Base-by-base conservation (phyloP, 179 eudicot species). In the Pouteria campechiana region DNA sequence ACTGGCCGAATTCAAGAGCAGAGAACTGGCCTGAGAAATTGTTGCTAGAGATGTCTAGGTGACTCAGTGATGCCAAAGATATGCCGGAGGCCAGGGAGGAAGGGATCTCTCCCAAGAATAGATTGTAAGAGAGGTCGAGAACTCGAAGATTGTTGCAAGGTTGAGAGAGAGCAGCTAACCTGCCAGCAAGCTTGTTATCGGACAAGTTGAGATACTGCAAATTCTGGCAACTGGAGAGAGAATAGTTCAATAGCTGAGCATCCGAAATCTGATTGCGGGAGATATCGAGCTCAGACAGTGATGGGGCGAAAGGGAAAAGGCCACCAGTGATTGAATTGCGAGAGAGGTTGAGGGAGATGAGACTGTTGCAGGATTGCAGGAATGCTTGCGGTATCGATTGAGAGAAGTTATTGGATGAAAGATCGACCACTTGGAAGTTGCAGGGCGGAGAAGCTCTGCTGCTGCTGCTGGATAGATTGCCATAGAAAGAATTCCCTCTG, bases 31-130 rank as follows among this genome's bases (percentile, higher is more conserved):
- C 67, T 12, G 64, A 65, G 44, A 74, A 58, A 58, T 65, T 69
- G 35, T 74, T 74, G 46, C 44, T 31, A 1, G 79, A 68, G 22
- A 73, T 52, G 55, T 73, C 72, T 10, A 72, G 54, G 24, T 32
- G 4, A 13, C 32, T 35, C 25, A 68, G 47, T 23, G 40, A 32
- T 0, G 23, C 24, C 19, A 41, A 3, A 7, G 42, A 37, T n/a
- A n/a, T n/a, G 27, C 32, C 14, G 2, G 55, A 20, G 24, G 54
- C 12, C 5, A 58, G 54, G 1, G 34, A 19, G 7, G 38, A 7
- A 1, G 65, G 69, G 8, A 58, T 24, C 4, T 68, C 58, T 2
- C 73, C 73, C 0, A 48, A 28, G 2, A 68, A 37, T 0, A 24
- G 52, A 46, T 62, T 68, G 43, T 44, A 21, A 7, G 74, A 68